phyloP scores from a whole-genome alignment of 805 yeast genomes.

The Monosporozyma solicola region DNA sequence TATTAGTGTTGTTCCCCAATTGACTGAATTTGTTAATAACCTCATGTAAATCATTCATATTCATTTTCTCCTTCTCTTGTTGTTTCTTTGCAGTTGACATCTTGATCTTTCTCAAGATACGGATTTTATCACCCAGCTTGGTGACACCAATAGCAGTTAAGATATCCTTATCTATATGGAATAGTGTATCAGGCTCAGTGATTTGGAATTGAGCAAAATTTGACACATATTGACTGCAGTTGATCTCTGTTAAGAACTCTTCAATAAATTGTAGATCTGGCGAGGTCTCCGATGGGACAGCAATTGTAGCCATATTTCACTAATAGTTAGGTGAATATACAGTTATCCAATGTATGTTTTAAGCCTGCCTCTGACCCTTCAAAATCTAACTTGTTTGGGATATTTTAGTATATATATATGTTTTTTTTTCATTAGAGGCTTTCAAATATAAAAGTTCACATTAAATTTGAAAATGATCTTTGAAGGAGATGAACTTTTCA shows the following conservation, averaged over 20 bases:
- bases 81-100: not conserved
- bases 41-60: constrained; percentile 12
- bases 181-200: constrained; percentile 19
- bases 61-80: not conserved
- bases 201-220: constrained; percentile 15
- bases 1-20: constrained; percentile 1
- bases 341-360: not conserved
- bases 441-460: not conserved
- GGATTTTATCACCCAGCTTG: constrained; percentile 78
- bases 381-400: too few species aligned
- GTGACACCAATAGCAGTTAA: constrained; percentile 63
- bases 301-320: not conserved
- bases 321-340: not conserved
- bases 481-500: not conserved
- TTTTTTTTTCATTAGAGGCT: too few species aligned
- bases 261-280: constrained; percentile 10
- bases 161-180: constrained; percentile 45
- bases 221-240: constrained; percentile 18
- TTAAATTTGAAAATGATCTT: too few species aligned
- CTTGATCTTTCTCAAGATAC: constrained; percentile 38
- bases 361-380: too few species aligned
- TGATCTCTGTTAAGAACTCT: constrained; percentile 15
- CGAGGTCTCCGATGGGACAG: not conserved
- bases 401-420: too few species aligned
- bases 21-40: constrained; percentile 18